Percentiles rank a stretch among this genome's conserved stretches.
phyloP scores from a whole-genome alignment of 305 asterid species.

The Caryopteris hybrid region DNA sequence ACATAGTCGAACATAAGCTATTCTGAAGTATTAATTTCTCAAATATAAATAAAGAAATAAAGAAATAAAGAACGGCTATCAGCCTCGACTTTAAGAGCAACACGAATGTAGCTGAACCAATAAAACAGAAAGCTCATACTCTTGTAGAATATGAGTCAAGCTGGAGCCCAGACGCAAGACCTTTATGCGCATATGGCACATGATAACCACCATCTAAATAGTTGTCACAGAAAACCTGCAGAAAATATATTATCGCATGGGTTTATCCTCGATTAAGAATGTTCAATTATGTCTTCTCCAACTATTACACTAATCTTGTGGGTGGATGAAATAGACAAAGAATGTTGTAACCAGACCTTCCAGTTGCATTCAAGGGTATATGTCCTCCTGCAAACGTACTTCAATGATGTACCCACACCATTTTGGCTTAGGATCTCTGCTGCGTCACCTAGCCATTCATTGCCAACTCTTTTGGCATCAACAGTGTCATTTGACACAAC shows the following conservation, averaged over 20 bases:
- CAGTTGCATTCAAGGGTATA: slow-evolving; percentile 83
- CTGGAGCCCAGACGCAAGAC: slow-evolving; percentile 69
- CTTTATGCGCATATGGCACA: slow-evolving; percentile 83
- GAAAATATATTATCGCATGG: neutral
- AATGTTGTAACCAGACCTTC: slow-evolving; percentile 54
- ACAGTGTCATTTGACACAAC: slow-evolving; percentile 23
- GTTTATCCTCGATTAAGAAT: neutral
- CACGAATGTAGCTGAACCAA: too few relatives aligned
- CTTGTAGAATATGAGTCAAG: slow-evolving; percentile 66
- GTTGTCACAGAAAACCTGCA: slow-evolving; percentile 92
- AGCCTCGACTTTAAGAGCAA: too few relatives aligned
- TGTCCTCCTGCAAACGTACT: slow-evolving; percentile 60
- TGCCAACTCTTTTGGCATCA: slow-evolving; percentile 32
- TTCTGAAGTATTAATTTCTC: too few relatives aligned
- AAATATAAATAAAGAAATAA: too few relatives aligned
- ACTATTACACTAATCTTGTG: neutral
- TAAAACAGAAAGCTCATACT: slow-evolving; percentile 42
- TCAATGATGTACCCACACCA: slow-evolving; percentile 56
- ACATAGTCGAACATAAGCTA: too few relatives aligned
- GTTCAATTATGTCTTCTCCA: neutral
- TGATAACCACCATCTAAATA: slow-evolving; percentile 96
- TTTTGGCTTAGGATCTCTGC: slow-evolving; percentile 49
- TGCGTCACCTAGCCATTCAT: slow-evolving; percentile 77
- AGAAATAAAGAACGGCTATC: too few relatives aligned
- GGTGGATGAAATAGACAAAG: neutral